Conservation (phyloP, 495 filamentous ascomycete genomes). For the Penicillium parvum region DNA sequence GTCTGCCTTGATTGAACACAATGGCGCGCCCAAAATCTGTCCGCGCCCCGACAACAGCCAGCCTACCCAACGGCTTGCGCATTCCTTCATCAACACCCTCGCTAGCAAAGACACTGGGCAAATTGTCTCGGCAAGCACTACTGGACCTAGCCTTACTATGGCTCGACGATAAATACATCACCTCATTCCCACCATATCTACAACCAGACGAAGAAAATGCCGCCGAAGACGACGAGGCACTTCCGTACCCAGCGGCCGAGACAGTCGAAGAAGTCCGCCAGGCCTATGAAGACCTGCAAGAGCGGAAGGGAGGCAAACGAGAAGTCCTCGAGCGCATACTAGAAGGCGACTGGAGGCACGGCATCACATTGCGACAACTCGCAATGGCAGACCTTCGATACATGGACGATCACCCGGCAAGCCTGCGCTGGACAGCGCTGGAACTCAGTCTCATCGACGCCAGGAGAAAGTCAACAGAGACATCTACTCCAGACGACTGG, state of each 20-base stretch:
- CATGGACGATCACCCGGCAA: slow-evolving; percentile 69
- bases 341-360: slow-evolving; percentile 78
- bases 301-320: slow-evolving; percentile 61
- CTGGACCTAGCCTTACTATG: slow-evolving; percentile 66
- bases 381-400: slow-evolving; percentile 76
- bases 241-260: slow-evolving; percentile 57
- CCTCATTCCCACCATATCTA: slow-evolving; percentile 46
- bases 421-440: slow-evolving; percentile 72
- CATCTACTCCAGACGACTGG: slow-evolving; percentile 29
- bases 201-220: slow-evolving; percentile 21
- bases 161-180: slow-evolving; percentile 60
- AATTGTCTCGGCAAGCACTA: slow-evolving; percentile 66
- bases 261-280: slow-evolving; percentile 59
- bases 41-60: slow-evolving; percentile 46
- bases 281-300: slow-evolving; percentile 52
- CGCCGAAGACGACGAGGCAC: slow-evolving; percentile 36
- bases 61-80: slow-evolving; percentile 50
- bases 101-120: slow-evolving; percentile 59
- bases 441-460: slow-evolving; percentile 43
- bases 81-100: slow-evolving; percentile 60
- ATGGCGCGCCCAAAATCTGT: slow-evolving; percentile 43
- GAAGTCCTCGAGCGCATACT: slow-evolving; percentile 74
- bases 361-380: slow-evolving; percentile 70
- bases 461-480: background rate
- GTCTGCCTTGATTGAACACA: too few relatives aligned